Conservation (phyloP, 352 stramenopile genomes). For the Plasmopara viticola region DNA sequence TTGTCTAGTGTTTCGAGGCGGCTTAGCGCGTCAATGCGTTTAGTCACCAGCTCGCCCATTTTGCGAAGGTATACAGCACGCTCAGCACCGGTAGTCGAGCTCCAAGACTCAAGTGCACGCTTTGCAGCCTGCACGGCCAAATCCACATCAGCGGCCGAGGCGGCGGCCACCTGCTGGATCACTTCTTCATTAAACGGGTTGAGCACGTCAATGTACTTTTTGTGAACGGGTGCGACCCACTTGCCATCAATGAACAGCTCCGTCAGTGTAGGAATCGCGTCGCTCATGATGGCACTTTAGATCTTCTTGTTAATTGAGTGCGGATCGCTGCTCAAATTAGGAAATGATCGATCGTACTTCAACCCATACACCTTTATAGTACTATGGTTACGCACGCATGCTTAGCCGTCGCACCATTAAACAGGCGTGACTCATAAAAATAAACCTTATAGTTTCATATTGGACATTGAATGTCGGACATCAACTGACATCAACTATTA, state of each 20-base stretch:
- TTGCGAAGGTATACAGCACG: constrained; percentile 22
- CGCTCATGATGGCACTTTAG: no score
- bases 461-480: no score
- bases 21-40: constrained; percentile 28
- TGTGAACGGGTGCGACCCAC: constrained; percentile 37
- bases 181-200: constrained; percentile 51
- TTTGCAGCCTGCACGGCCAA: constrained; percentile 40
- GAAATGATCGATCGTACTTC: no score
- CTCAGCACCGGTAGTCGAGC: constrained; percentile 35
- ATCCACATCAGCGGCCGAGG: constrained; percentile 38
- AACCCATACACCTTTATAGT: no score
- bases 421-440: no score
- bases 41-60: constrained; percentile 16
- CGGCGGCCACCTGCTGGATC: constrained; percentile 45
- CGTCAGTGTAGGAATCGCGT: background rate
- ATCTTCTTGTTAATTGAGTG: no score
- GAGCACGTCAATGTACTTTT: constrained; percentile 26
- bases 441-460: no score
- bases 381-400: no score
- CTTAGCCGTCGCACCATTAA: no score
- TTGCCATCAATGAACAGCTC: constrained; percentile 62
- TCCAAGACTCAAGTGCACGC: constrained; percentile 39
- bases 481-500: no score
- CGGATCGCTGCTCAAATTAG: no score
- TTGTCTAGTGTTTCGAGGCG: constrained; percentile 61